A percentile compares a stretch with the other conserved stretches of the same genome.
Conservation (phyloP, 2,329 filamentous ascomycete species). For the Exutisphaerella laricina region DNA sequence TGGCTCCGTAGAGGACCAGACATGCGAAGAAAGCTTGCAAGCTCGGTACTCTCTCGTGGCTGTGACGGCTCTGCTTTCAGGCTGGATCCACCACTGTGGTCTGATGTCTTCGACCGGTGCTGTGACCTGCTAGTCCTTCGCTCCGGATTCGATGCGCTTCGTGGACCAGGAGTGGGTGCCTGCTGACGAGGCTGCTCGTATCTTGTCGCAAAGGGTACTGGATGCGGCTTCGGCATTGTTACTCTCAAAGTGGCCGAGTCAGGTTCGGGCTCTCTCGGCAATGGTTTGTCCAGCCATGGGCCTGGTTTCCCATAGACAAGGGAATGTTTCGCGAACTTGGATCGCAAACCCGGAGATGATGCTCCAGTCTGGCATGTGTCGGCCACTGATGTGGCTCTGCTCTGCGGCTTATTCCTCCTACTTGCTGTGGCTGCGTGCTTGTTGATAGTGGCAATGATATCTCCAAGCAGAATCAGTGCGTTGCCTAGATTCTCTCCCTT, state of each 20-base stretch:
- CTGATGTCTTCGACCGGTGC: conserved; percentile 14
- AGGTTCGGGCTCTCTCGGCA: conserved; percentile 16
- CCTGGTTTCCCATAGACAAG: conserved; percentile 10
- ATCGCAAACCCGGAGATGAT: conserved; percentile 11
- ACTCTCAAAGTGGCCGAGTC: conserved; percentile 6
- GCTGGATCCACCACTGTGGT: neutral
- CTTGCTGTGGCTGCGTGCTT: conserved; percentile 77
- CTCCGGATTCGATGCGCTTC: conserved; percentile 7
- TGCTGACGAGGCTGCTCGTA: conserved; percentile 22
- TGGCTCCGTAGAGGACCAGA: conserved; percentile 24
- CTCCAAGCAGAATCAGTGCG: conserved; percentile 64
- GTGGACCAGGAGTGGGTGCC: conserved; percentile 13
- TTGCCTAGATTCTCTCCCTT: conserved; percentile 66
- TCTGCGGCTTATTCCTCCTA: conserved; percentile 51
- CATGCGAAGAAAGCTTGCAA: conserved; percentile 23
- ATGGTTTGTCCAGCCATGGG: conserved; percentile 20
- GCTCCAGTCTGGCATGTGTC: conserved; percentile 1
- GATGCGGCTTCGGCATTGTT: conserved; percentile 19
- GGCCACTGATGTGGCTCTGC: conserved; percentile 14
- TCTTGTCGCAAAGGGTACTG: conserved; percentile 19
- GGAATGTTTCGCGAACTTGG: conserved; percentile 15
- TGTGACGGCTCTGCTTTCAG: neutral
- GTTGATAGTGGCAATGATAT: conserved; percentile 79
- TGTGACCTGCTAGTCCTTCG: conserved; percentile 4
- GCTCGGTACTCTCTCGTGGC: conserved; percentile 16